Conservation (phyloP, 768 basidiomycete species). For the Agaricus blazei region DNA sequence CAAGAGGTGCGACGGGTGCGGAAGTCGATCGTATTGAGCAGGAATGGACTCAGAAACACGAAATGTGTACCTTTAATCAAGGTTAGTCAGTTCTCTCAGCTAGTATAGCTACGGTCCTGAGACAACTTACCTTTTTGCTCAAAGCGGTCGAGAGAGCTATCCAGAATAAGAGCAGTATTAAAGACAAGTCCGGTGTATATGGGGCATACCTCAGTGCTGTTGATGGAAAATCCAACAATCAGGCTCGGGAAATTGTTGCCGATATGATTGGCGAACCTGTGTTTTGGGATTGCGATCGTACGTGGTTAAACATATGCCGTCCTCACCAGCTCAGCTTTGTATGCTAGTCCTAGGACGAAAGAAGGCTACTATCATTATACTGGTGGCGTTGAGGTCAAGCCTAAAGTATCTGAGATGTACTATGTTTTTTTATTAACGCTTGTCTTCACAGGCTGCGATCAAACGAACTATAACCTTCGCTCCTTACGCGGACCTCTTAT, state of each 20-base stretch:
- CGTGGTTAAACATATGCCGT: constrained; percentile 19
- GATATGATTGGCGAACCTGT: constrained; percentile 67
- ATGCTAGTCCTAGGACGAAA: constrained; percentile 70
- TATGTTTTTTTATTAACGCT: not conserved
- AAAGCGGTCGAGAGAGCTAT: constrained; percentile 61
- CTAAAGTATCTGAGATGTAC: not conserved
- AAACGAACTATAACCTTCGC: constrained; percentile 77
- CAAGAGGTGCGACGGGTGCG: constrained; percentile 52
- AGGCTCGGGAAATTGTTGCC: constrained; percentile 67
- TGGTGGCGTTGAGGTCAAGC: constrained; percentile 63
- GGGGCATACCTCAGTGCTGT: constrained; percentile 55
- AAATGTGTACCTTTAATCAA: constrained; percentile 80
- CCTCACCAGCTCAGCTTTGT: not conserved
- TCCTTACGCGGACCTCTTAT: constrained; percentile 84
- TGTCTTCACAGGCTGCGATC: constrained; percentile 54
- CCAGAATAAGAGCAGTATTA: constrained; percentile 33
- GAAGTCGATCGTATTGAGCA: constrained; percentile 73
- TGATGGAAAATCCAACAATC: constrained; percentile 63
- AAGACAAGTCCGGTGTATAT: constrained; percentile 50
- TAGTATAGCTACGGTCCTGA: not conserved
- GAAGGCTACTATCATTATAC: constrained; percentile 91
- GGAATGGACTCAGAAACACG: constrained; percentile 65
- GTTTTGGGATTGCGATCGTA: constrained; percentile 89
- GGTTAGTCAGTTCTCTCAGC: constrained; percentile 38
- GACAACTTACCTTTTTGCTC: not conserved